Evolutionary conservation across 441 rosid species (phyloP), one percentile per base, ranked within the genome.

Genomic region (Populus hybrid): DNA sequence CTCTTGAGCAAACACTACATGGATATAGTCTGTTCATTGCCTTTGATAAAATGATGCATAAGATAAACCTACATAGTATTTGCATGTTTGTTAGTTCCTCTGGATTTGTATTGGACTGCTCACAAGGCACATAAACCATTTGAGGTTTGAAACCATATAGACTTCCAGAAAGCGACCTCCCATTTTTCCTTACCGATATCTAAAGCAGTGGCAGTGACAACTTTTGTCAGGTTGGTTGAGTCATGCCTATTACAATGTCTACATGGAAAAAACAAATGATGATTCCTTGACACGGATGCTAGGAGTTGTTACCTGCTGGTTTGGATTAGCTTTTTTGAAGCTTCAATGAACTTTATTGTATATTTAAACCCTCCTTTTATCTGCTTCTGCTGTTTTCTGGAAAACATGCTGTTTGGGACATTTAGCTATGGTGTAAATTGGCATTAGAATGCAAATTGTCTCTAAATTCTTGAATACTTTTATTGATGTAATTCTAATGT

Each of bases 401-500:
- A 46, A 9, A 38, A 36, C 10, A 72, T 19, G 30, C 38, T 19
- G 50, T 19, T 69, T 63, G 28, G 46, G 26, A 46, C 19, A 50
- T 35, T 9, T 71, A 26, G 21, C 30, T 28, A 24, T 21, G 28
- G 38, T 73, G 65, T 19, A 30, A 26, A 6, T 67, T 23, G 66
- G 7, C 19, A 4, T 53, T 69, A 10, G 9, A 67, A 16, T 63
- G 50, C 34, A 23, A 19, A 46, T 14, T 70, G 9, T 70, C 69
- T 10, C 40, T 21, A 18, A 19, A 30, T 14, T 71, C 6, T 46
- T 26, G 57, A 64, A 7, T 2, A 11, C 21, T 36, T 67, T 18
- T 18, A n/a, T 7, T 71, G 57, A 72, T 65, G 69, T 65, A 0
- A 40, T 75, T 74, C 68, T 65, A 69, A 75, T 40, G 66, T 68